phyloP scores from a whole-genome alignment of 192 early-diverging fungal genomes.

The Podila epicladia region DNA sequence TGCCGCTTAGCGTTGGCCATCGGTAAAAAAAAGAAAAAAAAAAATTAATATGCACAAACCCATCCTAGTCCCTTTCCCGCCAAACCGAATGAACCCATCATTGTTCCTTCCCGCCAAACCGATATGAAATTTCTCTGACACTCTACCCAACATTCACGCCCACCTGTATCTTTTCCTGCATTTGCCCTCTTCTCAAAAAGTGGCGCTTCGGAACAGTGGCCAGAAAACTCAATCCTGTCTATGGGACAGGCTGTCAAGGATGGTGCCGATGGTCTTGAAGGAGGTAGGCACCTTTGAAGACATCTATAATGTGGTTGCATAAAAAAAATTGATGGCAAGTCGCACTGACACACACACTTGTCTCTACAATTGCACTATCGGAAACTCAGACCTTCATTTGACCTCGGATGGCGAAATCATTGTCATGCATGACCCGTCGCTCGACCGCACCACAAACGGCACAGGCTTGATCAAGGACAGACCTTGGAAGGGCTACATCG shows the following conservation, averaged over 20 bases:
- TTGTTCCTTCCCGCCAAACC: not conserved
- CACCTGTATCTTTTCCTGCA: not conserved
- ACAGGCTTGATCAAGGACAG: slow-evolving; percentile 47
- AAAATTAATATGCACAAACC: not conserved
- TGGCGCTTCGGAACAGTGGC: slow-evolving; percentile 58
- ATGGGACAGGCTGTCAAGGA: slow-evolving; percentile 61
- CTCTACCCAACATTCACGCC: not conserved
- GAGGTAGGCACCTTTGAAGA: slow-evolving; percentile 42
- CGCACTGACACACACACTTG: not conserved
- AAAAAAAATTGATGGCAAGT: not conserved
- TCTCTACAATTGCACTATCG: not conserved
- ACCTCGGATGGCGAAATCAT: slow-evolving; percentile 63
- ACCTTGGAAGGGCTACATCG: slow-evolving; percentile 61
- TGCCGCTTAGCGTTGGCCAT: slow-evolving; percentile 31
- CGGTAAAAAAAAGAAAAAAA: slow-evolving; percentile 46
- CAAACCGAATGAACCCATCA: not conserved
- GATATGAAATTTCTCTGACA: not conserved
- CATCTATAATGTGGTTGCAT: not conserved
- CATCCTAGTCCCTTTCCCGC: not conserved
- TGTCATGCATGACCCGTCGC: slow-evolving; percentile 62
- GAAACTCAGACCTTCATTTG: slow-evolving; percentile 57
- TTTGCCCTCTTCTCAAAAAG: slow-evolving; percentile 35
- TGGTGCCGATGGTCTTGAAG: slow-evolving; percentile 61
- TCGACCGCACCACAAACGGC: slow-evolving; percentile 63
- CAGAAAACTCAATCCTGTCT: slow-evolving; percentile 66